These are phyloP conservation scores for Taphrina populina DNA, from an alignment of 1,139 yeast genomes.

Conservation along the genomic window DNA sequence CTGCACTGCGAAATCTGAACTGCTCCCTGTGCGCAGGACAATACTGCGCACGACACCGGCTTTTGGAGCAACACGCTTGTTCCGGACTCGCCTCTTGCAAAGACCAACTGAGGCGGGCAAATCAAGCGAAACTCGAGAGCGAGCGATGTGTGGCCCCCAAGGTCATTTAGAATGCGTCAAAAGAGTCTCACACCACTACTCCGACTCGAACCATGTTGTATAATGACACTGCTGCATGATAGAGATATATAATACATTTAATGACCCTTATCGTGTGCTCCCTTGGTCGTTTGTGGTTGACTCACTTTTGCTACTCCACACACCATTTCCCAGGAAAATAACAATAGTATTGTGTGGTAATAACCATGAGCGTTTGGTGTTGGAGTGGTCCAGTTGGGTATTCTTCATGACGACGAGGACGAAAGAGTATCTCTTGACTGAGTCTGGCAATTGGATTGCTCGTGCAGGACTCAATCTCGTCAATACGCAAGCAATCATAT, in stretches of 20 bases:
- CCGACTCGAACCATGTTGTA: too few relatives aligned
- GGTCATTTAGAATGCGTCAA: too few relatives aligned
- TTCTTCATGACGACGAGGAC: slow-evolving; percentile 16
- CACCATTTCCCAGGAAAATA: too few relatives aligned
- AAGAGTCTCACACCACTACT: too few relatives aligned
- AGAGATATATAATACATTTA: too few relatives aligned
- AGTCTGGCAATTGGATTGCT: slow-evolving; percentile 60
- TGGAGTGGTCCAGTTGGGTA: too few relatives aligned
- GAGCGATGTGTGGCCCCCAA: slow-evolving; percentile 51
- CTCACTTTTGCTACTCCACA: too few relatives aligned
- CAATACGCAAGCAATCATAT: slow-evolving; percentile 50
- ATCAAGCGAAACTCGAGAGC: slow-evolving; percentile 49
- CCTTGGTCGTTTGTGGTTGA: too few relatives aligned
- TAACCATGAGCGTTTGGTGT: too few relatives aligned
- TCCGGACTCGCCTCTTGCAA: slow-evolving; percentile 75
- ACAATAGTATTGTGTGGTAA: too few relatives aligned
- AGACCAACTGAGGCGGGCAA: slow-evolving; percentile 69
- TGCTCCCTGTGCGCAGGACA: slow-evolving; percentile 84
- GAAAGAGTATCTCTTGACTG: slow-evolving; percentile 45
- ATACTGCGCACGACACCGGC: slow-evolving; percentile 82
- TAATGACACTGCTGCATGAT: too few relatives aligned
- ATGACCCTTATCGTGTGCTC: too few relatives aligned
- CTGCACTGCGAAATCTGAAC: slow-evolving; percentile 81
- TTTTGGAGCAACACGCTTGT: slow-evolving; percentile 82
- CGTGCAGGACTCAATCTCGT: slow-evolving; percentile 50